Evolutionary conservation across 768 basidiomycete species (phyloP).

Genomic region (Xanthoconium stramineum): DNA sequence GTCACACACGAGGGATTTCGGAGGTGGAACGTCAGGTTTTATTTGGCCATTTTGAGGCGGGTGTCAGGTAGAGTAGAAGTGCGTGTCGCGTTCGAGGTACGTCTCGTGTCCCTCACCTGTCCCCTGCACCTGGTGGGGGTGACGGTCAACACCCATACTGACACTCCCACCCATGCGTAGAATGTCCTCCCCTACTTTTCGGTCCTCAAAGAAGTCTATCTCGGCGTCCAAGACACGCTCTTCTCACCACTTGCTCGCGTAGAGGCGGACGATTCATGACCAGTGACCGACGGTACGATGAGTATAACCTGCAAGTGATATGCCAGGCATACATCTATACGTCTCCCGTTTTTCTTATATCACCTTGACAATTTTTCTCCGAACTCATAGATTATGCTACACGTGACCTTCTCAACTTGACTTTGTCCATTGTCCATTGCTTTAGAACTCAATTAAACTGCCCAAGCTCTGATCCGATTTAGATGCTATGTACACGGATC

Average conservation of each 20-base stretch:
- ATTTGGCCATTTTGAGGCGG: conserved; percentile 47
- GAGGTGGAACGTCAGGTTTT: conserved; percentile 72
- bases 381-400: too few relatives aligned
- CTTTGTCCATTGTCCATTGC: background rate
- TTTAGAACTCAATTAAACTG: too few relatives aligned
- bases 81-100: conserved; percentile 61
- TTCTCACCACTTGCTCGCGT: conserved; percentile 11
- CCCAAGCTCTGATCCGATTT: background rate
- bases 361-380: too few relatives aligned
- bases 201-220: conserved; percentile 58
- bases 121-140: background rate
- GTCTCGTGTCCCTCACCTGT: background rate
- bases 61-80: conserved; percentile 21
- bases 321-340: too few relatives aligned
- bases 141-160: too few relatives aligned
- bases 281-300: too few relatives aligned
- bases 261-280: too few relatives aligned
- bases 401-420: conserved; percentile 11
- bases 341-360: too few relatives aligned
- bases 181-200: conserved; percentile 62
- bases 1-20: conserved; percentile 72
- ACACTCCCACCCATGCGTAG: conserved; percentile 32
- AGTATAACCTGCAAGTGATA: too few relatives aligned
- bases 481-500: background rate
- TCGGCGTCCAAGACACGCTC: conserved; percentile 51